Conservation (phyloP, 139 green algal species). For the Chlorella vulgaris region DNA sequence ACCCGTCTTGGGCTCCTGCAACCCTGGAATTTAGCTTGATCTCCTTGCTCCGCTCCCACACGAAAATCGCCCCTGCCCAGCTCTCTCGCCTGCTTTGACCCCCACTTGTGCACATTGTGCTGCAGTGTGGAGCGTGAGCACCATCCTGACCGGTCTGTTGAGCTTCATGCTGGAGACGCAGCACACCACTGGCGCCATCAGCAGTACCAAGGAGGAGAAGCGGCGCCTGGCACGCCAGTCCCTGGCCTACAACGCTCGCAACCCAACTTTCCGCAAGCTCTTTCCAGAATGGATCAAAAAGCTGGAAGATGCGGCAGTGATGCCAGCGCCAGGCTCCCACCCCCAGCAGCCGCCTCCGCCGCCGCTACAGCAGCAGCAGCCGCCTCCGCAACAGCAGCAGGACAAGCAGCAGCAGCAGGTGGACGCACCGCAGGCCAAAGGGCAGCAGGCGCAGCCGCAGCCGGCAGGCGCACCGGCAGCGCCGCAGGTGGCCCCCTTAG, state of each 20-base stretch:
- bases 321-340: conserved; percentile 6
- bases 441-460: neutral
- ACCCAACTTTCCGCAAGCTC: conserved; percentile 77
- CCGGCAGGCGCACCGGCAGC: neutral
- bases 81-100: too few species aligned
- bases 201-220: conserved; percentile 46
- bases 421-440: neutral
- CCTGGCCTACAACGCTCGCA: conserved; percentile 73
- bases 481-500: too few species aligned
- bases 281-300: conserved; percentile 75
- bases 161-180: conserved; percentile 70
- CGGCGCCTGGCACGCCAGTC: conserved; percentile 61
- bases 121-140: conserved; percentile 69
- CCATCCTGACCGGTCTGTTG: conserved; percentile 70
- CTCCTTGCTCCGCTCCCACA: too few species aligned
- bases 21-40: too few species aligned
- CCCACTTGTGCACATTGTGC: too few species aligned
- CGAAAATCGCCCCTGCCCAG: too few species aligned
- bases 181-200: conserved; percentile 60
- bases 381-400: conserved; percentile 1
- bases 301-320: conserved; percentile 6
- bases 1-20: too few species aligned
- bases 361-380: conserved; percentile 7
- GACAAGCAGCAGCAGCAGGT: neutral
- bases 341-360: neutral